Base-by-base conservation (phyloP, 2,329 filamentous ascomycete species). In the Pseudogymnoascus verrucosus region DNA sequence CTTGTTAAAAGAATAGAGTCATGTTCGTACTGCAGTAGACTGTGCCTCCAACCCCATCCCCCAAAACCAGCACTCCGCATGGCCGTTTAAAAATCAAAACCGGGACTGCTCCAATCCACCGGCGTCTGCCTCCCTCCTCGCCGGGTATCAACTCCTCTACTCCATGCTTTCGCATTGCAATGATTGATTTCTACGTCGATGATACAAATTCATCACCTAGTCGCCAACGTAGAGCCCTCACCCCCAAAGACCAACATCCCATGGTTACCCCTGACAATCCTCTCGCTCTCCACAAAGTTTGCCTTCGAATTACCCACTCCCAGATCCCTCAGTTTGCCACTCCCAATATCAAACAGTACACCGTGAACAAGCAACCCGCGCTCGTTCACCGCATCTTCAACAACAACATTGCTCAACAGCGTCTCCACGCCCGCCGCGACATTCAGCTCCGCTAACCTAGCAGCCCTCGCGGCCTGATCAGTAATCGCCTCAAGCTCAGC, bases 301-400 rank as follows among this genome's bases (percentile, higher is more conserved):
- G 64, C 37, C 61, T 69, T 65, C 40, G 66, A 62, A 64, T 71
- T 71, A 3, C 82, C 80, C 60, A 78, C 69, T 19, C 78, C 78
- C 2, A 85, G 71, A 69, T 85, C 79, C 40, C 74, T 73, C 61
- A 85, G 74, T 65, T 77, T 77, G 11, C 83, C 83, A 19, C 71
- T 75, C 5, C 69, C 76, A 61, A 85, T 76, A 67, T 95, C 87
- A 73, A 90, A 93, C 12, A 96, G 79, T 62, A 87, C 80, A n/a
- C 90, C 91, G 74, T 95, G 90, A 5, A 96, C 82, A 75, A 88
- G 78, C 44, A 96, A 75, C 1, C 87, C 89, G 28, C 89, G 80
- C 69, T 91, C 86, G 67, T 79, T 75, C 65, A 92, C 84, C 26
- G 89, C 90, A 66, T 90, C 87, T 70, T 86, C 81, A 31, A 96